Evolutionary conservation across 352 stramenopile genomes (phyloP).

Genomic region (Phytophthora pinifolia): DNA sequence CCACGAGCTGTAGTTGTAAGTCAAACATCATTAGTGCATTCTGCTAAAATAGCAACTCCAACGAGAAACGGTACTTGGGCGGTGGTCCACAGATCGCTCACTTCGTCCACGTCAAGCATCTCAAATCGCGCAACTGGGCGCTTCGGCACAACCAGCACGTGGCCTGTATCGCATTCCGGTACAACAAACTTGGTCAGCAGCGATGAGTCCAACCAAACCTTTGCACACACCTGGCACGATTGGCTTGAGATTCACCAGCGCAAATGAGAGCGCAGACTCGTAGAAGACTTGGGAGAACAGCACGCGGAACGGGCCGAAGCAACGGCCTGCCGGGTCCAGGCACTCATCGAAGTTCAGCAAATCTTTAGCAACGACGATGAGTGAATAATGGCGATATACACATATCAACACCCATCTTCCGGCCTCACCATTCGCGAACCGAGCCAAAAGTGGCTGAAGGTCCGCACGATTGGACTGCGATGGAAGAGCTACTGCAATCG

Average conservation of each 20-base stretch:
- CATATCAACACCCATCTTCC: neutral
- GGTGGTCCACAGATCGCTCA: conserved; percentile 86
- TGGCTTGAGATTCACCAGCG: conserved; percentile 93
- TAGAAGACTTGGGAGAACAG: conserved; percentile 58
- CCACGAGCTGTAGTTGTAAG: conserved; percentile 43
- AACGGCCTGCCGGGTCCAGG: conserved; percentile 31
- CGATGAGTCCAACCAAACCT: neutral
- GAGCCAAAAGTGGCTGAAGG: conserved; percentile 10
- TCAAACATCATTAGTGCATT: too few relatives aligned
- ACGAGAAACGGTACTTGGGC: conserved; percentile 50
- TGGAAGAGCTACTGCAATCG: conserved; percentile 17
- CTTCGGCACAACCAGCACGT: conserved; percentile 90
- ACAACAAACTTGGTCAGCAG: neutral
- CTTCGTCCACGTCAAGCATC: conserved; percentile 82
- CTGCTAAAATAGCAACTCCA: too few relatives aligned
- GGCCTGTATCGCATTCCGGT: conserved; percentile 41
- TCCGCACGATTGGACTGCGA: neutral
- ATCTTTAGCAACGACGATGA: conserved; percentile 19
- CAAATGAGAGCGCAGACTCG: conserved; percentile 54
- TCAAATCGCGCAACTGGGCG: conserved; percentile 71
- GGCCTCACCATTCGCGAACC: conserved; percentile 22
- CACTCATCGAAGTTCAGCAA: conserved; percentile 41
- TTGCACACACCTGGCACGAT: conserved; percentile 76
- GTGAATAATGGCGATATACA: neutral
- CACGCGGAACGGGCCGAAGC: conserved; percentile 56